Evolutionary conservation across 371 early-diverging fungal genomes (phyloP), one percentile per base, ranked within the genome.

Genomic region (Mucor mucedo): DNA sequence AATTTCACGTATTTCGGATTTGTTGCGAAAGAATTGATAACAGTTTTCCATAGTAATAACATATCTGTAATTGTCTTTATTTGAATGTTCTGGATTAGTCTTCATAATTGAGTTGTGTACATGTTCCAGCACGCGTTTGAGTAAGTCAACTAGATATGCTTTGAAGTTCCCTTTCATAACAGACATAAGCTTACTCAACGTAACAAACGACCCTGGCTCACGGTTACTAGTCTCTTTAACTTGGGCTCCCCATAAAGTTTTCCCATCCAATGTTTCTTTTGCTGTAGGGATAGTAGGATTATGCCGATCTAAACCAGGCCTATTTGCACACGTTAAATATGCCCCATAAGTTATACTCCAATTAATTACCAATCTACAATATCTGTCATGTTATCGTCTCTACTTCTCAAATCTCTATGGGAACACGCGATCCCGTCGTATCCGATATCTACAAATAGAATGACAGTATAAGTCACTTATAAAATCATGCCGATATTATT

Each of bases 391-490:
- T 50, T 27, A 5, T 33, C 16, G 10, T 55, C 16, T 13, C 13
- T 27, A 11, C 30, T 27, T 1, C 13, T 42, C 7, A 63, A 42
- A 16, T 45, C 27, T 6, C 28, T 56, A 28, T 56, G 56, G 5
- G 56, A 39, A 11, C 56, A 55, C 14, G 56, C 48, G 7, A 57
- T 55, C 4, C n/a, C 10, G 7, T 56, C 42, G 41, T 63, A 63
- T 9, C 63, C 63, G 21, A 63, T 41, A 39, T 63, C 63, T 63
- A 29, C n/a, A n/a, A n/a, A n/a, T n/a, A n/a, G n/a, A n/a, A n/a
- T n/a, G n/a, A n/a, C n/a, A n/a, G n/a, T n/a, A n/a, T n/a, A n/a
- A 38, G 11, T 35, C 35, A 35, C 3, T 5, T 35, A 5, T 5
- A 35, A 3, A 35, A 35, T 35, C 7, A 7, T 35, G 35, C 7